Conservation (phyloP, 306 rosid genomes). For the Cotoneaster glaucophyllus region DNA sequence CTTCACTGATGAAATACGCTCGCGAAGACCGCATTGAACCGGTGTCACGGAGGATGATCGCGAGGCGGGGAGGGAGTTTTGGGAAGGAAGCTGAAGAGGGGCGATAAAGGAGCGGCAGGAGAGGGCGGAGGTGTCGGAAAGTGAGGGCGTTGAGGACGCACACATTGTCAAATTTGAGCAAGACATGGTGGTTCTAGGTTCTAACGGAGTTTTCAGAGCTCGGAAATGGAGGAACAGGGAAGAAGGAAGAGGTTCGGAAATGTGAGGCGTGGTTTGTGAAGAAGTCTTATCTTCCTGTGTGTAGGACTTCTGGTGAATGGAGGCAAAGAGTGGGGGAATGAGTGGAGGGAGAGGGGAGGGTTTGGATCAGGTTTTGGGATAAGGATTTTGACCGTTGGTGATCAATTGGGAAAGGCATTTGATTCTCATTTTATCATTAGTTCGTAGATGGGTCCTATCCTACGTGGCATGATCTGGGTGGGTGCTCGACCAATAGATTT, state of each 20-base stretch:
- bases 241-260: constrained; percentile 6
- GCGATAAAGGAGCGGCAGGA: constrained; percentile 50
- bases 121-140: constrained; percentile 57
- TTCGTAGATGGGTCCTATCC: constrained; percentile 4
- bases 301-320: constrained; percentile 3
- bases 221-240: not conserved
- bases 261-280: constrained; percentile 1
- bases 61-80: constrained; percentile 25
- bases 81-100: constrained; percentile 65
- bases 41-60: constrained; percentile 28
- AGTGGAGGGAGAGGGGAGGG: constrained; percentile 39
- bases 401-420: not conserved
- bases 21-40: constrained; percentile 64
- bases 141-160: constrained; percentile 54
- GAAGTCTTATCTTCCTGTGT: constrained; percentile 21
- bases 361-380: constrained; percentile 51
- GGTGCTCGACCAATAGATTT: not conserved
- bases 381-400: constrained; percentile 40
- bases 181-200: constrained; percentile 19
- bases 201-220: not conserved
- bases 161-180: constrained; percentile 47
- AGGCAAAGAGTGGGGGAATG: constrained; percentile 26
- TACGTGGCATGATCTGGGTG: constrained; percentile 11
- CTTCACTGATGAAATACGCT: constrained; percentile 70
- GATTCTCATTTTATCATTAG: constrained; percentile 1